Conservation (phyloP, 768 basidiomycete genomes). For the Mycena filopes region DNA sequence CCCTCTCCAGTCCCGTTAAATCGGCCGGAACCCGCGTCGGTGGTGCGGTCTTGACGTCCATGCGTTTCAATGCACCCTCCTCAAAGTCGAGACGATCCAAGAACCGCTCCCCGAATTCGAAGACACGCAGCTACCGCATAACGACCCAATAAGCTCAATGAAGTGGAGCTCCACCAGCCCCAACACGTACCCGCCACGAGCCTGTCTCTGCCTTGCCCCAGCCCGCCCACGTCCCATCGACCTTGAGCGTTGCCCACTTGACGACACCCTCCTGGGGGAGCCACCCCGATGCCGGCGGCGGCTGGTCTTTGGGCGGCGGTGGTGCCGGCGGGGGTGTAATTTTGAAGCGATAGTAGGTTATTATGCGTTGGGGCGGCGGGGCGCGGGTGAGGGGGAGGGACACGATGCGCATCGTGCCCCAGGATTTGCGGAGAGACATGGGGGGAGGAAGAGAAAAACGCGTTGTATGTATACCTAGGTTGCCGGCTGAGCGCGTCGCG, state of each 20-base stretch:
- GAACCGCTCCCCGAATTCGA: conserved; percentile 72
- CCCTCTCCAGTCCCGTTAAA: conserved; percentile 31
- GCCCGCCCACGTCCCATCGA: conserved; percentile 66
- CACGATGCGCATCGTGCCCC: conserved; percentile 53
- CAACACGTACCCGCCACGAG: conserved; percentile 74
- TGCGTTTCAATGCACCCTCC: conserved; percentile 77
- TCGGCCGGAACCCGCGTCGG: conserved; percentile 43
- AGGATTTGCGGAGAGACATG: conserved; percentile 21
- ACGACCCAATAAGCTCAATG: neutral
- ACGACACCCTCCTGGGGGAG: conserved; percentile 54
- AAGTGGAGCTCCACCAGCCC: neutral
- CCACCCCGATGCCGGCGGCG: conserved; percentile 44
- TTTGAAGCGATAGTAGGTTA: conserved; percentile 30
- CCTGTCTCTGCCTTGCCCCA: conserved; percentile 74
- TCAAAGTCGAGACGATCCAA: conserved; percentile 83
- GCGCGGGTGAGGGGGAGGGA: conserved; percentile 57
- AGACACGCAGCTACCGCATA: conserved; percentile 63
- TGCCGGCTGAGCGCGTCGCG: conserved; percentile 43
- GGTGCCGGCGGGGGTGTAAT: conserved; percentile 36
- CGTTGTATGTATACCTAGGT: too few species aligned
- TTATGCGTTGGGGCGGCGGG: conserved; percentile 29
- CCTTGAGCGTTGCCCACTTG: conserved; percentile 64
- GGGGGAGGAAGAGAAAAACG: conserved; percentile 8
- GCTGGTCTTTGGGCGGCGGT: conserved; percentile 50
- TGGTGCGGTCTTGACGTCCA: conserved; percentile 80